Percentiles rank a stretch among this genome's conserved stretches.
These are phyloP conservation scores for Hypoxylon sp. DNA, from an alignment of 2,329 filamentous ascomycete genomes.

Conservation along the genomic window DNA sequence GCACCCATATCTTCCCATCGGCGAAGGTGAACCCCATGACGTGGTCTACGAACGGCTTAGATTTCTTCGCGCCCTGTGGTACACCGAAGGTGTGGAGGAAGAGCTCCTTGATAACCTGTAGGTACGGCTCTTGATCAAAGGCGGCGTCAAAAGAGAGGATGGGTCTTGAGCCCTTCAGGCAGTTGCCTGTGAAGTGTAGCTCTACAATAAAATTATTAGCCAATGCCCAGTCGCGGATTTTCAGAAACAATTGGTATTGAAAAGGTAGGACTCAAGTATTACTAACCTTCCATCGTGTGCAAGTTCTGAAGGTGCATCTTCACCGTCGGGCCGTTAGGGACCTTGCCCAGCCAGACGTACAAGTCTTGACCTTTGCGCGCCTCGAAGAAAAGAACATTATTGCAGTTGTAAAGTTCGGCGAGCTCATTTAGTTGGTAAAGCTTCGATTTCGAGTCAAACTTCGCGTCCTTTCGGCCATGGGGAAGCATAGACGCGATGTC, in stretches of 20 bases:
- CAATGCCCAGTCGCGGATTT: background rate
- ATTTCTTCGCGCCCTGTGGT: constrained; percentile 84
- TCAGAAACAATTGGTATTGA: background rate
- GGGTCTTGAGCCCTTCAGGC: constrained; percentile 89
- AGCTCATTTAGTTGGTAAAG: constrained; percentile 81
- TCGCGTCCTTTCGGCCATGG: constrained; percentile 92
- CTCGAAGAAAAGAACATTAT: constrained; percentile 95
- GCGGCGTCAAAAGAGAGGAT: constrained; percentile 89
- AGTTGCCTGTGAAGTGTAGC: constrained; percentile 96
- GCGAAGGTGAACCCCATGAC: constrained; percentile 92
- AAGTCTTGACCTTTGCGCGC: constrained; percentile 93
- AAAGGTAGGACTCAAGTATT: background rate
- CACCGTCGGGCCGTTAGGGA: constrained; percentile 75
- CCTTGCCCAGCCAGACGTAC: constrained; percentile 92
- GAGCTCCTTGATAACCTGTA: constrained; percentile 86
- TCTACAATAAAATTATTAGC: constrained; percentile 56
- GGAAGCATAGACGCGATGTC: constrained; percentile 90
- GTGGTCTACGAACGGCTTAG: constrained; percentile 95
- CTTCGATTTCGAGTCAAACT: constrained; percentile 96
- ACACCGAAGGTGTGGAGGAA: constrained; percentile 92
- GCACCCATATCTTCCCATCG: constrained; percentile 94
- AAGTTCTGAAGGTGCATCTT: constrained; percentile 80
- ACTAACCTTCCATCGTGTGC: constrained; percentile 41
- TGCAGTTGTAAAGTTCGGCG: constrained; percentile 85
- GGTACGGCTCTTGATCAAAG: constrained; percentile 84